Evolutionary conservation across 495 filamentous ascomycete species (phyloP).

Genomic region (Echria macrotheca): DNA sequence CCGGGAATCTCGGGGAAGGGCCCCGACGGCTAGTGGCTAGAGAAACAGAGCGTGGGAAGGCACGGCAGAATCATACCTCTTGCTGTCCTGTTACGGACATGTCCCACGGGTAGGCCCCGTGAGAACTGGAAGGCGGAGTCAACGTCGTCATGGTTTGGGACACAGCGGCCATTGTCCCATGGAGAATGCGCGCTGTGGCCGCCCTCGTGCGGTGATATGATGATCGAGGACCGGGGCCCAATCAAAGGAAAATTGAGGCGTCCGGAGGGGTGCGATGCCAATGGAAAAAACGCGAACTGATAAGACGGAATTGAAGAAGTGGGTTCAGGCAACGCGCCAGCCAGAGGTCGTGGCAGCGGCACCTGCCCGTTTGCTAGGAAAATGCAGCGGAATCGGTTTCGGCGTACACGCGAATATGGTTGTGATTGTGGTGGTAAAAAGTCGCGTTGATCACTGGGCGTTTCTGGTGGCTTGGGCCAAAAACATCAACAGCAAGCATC

Average conservation of each 20-base stretch:
- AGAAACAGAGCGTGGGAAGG: not conserved
- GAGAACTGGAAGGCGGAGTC: conserved; percentile 47
- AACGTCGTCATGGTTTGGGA: conserved; percentile 46
- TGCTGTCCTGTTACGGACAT: conserved; percentile 34
- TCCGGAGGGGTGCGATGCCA: not conserved
- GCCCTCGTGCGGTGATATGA: conserved; percentile 5
- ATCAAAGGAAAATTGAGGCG: conserved; percentile 10
- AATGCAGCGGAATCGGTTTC: not conserved
- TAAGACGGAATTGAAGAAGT: not conserved
- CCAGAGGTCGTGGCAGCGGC: no score
- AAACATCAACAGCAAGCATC: no score
- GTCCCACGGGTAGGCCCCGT: conserved; percentile 49
- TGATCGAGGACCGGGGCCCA: not conserved
- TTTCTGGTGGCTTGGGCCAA: no score
- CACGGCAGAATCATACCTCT: conserved; percentile 30
- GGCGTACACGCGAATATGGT: not conserved
- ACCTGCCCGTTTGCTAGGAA: not conserved
- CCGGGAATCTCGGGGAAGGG: not conserved
- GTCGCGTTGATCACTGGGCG: no score
- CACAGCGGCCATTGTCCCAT: conserved; percentile 48
- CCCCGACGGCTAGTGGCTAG: not conserved
- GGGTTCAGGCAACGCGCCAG: no score
- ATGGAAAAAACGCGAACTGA: conserved; percentile 3
- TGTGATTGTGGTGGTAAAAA: not conserved
- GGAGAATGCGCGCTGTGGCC: conserved; percentile 12